A percentile compares a stretch with the other conserved stretches of the same genome.
Evolutionary conservation across 495 filamentous ascomycete species (phyloP).

Genomic region (Tuber indicum): DNA sequence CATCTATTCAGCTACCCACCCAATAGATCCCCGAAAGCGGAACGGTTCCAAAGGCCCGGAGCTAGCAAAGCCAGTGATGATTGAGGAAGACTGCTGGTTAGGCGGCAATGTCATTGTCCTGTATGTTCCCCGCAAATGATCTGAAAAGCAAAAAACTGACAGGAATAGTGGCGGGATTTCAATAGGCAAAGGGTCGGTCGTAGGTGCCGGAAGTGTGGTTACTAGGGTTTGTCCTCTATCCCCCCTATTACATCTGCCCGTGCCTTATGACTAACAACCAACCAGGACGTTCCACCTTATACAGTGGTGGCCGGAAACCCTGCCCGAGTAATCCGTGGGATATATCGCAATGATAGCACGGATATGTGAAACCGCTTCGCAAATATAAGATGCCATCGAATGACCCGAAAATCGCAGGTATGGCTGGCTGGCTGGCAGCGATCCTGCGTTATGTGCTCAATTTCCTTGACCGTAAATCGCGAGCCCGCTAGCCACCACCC

Average conservation of each 20-base stretch:
- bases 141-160: slow-evolving; percentile 29
- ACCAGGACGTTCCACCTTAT: slow-evolving; percentile 55
- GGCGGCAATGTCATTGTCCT: slow-evolving; percentile 79
- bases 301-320: slow-evolving; percentile 61
- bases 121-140: slow-evolving; percentile 48
- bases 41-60: slow-evolving; percentile 68
- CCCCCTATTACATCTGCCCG: neutral
- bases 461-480: neutral
- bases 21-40: slow-evolving; percentile 67
- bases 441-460: neutral
- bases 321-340: slow-evolving; percentile 53
- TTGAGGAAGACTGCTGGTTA: slow-evolving; percentile 86
- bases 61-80: slow-evolving; percentile 63
- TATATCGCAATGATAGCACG: slow-evolving; percentile 42
- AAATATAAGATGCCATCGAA: neutral
- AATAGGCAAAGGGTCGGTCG: slow-evolving; percentile 69
- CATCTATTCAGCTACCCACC: slow-evolving; percentile 69
- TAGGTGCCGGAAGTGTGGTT: slow-evolving; percentile 82
- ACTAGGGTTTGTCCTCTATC: slow-evolving; percentile 60
- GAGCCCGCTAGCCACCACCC: neutral
- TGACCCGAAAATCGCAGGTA: neutral
- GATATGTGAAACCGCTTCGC: neutral
- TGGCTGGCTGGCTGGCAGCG: neutral
- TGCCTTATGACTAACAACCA: slow-evolving; percentile 13
- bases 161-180: slow-evolving; percentile 55